Evolutionary conservation across 805 yeast species (phyloP).

Genomic region (Candida maris): DNA sequence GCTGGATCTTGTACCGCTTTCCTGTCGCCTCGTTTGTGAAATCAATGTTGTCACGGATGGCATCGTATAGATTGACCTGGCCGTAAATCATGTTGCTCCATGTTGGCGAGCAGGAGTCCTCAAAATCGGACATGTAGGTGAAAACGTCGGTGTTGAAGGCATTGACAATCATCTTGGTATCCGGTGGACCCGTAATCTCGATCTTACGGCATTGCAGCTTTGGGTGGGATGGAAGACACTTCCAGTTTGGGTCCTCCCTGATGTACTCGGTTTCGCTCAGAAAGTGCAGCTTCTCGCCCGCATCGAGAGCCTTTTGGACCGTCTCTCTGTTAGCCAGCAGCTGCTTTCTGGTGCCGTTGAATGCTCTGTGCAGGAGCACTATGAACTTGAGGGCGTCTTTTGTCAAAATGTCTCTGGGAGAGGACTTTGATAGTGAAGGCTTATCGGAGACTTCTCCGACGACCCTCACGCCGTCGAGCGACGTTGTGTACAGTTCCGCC

Average conservation of each 20-base stretch:
- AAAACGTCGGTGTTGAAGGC: conserved; percentile 76
- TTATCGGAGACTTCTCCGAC: conserved; percentile 43
- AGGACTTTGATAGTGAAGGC: conserved; percentile 35
- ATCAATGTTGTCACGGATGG: conserved; percentile 63
- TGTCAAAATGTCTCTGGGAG: conserved; percentile 52
- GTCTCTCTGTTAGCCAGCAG: conserved; percentile 58
- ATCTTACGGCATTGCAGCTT: conserved; percentile 72
- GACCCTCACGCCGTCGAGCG: conserved; percentile 50
- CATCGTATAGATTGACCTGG: conserved; percentile 75
- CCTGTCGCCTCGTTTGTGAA: conserved; percentile 38
- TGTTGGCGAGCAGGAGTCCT: conserved; percentile 81
- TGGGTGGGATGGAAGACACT: conserved; percentile 67
- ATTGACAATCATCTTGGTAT: conserved; percentile 78
- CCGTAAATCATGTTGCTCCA: conserved; percentile 80
- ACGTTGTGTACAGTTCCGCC: conserved; percentile 27
- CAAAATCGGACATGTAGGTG: conserved; percentile 84
- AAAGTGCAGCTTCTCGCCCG: conserved; percentile 59
- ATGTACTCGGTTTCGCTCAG: conserved; percentile 65
- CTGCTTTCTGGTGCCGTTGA: conserved; percentile 57
- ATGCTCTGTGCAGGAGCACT: conserved; percentile 69
- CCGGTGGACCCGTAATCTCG: conserved; percentile 85
- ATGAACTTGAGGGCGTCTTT: conserved; percentile 63
- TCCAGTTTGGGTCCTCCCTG: conserved; percentile 72
- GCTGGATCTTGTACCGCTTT: conserved; percentile 37
- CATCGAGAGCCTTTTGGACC: conserved; percentile 59